These are phyloP conservation scores for Yamadazyma aaseri DNA, from an alignment of 1,139 yeast genomes.

Conservation along the genomic window DNA sequence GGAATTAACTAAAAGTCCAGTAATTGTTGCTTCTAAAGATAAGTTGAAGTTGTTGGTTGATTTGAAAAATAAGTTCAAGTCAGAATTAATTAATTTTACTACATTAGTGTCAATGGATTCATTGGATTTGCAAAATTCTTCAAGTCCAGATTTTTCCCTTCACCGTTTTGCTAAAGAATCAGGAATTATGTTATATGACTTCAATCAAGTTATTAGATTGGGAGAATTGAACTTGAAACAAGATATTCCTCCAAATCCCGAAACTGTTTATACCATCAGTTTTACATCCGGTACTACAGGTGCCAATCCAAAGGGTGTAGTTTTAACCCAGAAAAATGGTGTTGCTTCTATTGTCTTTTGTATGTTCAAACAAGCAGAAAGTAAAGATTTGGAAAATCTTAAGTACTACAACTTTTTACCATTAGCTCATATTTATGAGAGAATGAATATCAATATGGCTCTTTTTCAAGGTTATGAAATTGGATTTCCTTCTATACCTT, in stretches of 20 bases:
- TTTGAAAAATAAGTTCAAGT: slow-evolving; percentile 25
- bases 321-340: slow-evolving; percentile 52
- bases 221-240: slow-evolving; percentile 51
- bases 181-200: slow-evolving; percentile 38
- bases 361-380: slow-evolving; percentile 8
- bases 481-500: slow-evolving; percentile 46
- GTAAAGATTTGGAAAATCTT: slow-evolving; percentile 3
- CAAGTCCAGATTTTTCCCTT: slow-evolving; percentile 14
- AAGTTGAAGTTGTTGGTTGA: slow-evolving; percentile 27
- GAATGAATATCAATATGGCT: slow-evolving; percentile 31
- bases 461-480: slow-evolving; percentile 35
- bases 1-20: slow-evolving; percentile 33
- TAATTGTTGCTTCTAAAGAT: slow-evolving; percentile 34
- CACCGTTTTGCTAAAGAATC: slow-evolving; percentile 21
- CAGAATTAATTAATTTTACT: slow-evolving; percentile 28
- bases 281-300: slow-evolving; percentile 84
- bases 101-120: slow-evolving; percentile 42
- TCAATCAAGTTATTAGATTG: slow-evolving; percentile 51
- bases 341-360: slow-evolving; percentile 47
- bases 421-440: slow-evolving; percentile 41
- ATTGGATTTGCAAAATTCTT: slow-evolving; percentile 23
- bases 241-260: slow-evolving; percentile 50
- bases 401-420: slow-evolving; percentile 22
- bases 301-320: slow-evolving; percentile 68
- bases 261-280: slow-evolving; percentile 61